Base-by-base conservation (phyloP, 169 alveolate species). In the Plasmodium fragile region DNA sequence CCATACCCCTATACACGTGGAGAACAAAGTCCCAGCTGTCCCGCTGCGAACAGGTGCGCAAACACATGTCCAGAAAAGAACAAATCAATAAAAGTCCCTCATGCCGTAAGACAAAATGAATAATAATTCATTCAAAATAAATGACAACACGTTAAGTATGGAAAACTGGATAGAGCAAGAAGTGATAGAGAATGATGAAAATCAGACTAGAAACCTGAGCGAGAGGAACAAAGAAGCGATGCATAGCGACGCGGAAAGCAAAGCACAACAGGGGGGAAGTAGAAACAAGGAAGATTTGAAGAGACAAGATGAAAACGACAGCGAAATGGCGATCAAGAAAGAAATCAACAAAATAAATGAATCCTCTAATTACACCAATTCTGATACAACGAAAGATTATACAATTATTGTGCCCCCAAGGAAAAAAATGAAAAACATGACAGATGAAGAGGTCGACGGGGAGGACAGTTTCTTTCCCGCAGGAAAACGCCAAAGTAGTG, bases 401-500 rank as follows among this genome's bases (percentile, higher is more conserved):
- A 77, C 72, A 41, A 73, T 49, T 49, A 49, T 77, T 18, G 55
- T 75, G 59, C 83, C 93, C 78, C 80, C 84, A 30, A 85, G 85
- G 70, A 85, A 85, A 85, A 85, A 85, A 73, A 73, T 73, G 16
- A 85, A 65, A 85, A 73, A 85, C 32, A 73, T 73, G 78, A 85
- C 75, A 85, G 75, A 73, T 49, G 84, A 73, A 32, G 80, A 73
- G 49, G 52, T 2, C 16, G 73, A 65, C 16, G 75, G 75, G 13
- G 69, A 85, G 25, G 84, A 16, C 11, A 6, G 53, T 22, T 8
- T 16, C 39, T 10, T 22, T 30, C 69, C n/a, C 22, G 2, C 41
- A 6, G 49, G 39, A 8, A 32, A 34, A 32, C 11, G 75, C 43
- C 22, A 32, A 39, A 73, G 41, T 72, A 30, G 69, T 22, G 85